Conservation (phyloP, 768 basidiomycete genomes). For the Trametes cubensis region DNA sequence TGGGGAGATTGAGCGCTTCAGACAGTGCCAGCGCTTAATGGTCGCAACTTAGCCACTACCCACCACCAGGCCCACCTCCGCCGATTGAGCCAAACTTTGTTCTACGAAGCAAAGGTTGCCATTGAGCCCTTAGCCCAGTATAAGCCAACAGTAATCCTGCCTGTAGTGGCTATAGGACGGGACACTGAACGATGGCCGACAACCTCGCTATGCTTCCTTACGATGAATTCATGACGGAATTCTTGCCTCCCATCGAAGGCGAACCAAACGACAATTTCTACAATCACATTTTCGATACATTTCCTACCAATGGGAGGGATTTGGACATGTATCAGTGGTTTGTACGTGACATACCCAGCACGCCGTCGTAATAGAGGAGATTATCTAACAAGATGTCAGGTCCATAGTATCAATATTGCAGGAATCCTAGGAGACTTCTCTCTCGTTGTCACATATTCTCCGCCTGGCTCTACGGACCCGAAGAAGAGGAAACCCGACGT, state of each 20-base stretch:
- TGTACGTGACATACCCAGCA: background rate
- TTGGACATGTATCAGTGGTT: background rate
- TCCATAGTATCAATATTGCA: background rate
- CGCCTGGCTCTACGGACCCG: background rate
- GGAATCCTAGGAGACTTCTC: background rate
- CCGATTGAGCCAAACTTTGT: too few relatives aligned
- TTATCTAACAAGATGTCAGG: background rate
- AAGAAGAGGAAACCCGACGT: background rate
- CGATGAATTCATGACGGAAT: background rate
- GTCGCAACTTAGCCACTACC: too few relatives aligned
- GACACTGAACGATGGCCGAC: too few relatives aligned
- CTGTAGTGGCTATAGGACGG: too few relatives aligned
- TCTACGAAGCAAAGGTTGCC: background rate
- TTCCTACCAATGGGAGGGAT: background rate
- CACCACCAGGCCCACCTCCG: too few relatives aligned
- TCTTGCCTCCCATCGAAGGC: background rate
- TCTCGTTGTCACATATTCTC: background rate
- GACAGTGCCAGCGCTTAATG: too few relatives aligned
- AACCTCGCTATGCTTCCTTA: background rate
- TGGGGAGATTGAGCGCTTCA: too few relatives aligned
- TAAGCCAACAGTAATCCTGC: too few relatives aligned
- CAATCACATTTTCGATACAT: background rate
- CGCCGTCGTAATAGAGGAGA: background rate
- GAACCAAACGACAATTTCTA: background rate
- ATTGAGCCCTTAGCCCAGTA: too few relatives aligned